Evolutionary conservation across 495 filamentous ascomycete genomes (phyloP).

Genomic region (Hypomontagnella monticulosa): DNA sequence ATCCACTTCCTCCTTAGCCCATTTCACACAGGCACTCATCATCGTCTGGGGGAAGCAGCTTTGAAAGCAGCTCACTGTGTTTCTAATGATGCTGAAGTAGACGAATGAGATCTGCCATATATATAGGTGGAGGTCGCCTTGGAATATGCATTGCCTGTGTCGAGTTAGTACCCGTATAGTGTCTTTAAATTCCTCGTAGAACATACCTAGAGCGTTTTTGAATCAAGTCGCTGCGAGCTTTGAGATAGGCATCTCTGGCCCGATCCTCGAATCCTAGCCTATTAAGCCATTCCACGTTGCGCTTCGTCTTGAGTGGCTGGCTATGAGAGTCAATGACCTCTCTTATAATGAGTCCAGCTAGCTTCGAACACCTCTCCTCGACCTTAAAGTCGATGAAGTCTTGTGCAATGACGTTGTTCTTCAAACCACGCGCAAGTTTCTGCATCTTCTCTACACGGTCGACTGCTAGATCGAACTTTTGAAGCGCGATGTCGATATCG

Average conservation of each 20-base stretch:
- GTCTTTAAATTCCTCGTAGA: background rate
- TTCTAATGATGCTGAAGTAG: constrained; percentile 92
- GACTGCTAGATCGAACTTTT: constrained; percentile 87
- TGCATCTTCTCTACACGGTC: constrained; percentile 82
- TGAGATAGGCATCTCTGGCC: constrained; percentile 85
- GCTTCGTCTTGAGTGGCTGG: constrained; percentile 72
- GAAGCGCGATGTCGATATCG: constrained; percentile 93
- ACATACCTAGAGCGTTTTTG: constrained; percentile 81
- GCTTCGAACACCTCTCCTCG: constrained; percentile 81
- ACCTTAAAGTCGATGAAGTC: constrained; percentile 90
- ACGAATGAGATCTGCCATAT: constrained; percentile 96
- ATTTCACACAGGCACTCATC: constrained; percentile 92
- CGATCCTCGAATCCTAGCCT: constrained; percentile 89
- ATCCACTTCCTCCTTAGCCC: constrained; percentile 93
- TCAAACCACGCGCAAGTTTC: constrained; percentile 77
- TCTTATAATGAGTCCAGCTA: constrained; percentile 77
- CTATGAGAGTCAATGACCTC: constrained; percentile 78
- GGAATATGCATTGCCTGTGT: constrained; percentile 86
- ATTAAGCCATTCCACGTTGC: constrained; percentile 81
- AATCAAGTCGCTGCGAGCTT: constrained; percentile 77
- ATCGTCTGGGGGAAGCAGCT: constrained; percentile 85
- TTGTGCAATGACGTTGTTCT: constrained; percentile 84
- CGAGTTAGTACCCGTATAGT: constrained; percentile 45
- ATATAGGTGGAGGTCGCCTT: constrained; percentile 89
- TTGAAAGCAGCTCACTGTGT: constrained; percentile 89